Base-by-base conservation (phyloP, 1,139 yeast species). In the Taphrina populina region DNA sequence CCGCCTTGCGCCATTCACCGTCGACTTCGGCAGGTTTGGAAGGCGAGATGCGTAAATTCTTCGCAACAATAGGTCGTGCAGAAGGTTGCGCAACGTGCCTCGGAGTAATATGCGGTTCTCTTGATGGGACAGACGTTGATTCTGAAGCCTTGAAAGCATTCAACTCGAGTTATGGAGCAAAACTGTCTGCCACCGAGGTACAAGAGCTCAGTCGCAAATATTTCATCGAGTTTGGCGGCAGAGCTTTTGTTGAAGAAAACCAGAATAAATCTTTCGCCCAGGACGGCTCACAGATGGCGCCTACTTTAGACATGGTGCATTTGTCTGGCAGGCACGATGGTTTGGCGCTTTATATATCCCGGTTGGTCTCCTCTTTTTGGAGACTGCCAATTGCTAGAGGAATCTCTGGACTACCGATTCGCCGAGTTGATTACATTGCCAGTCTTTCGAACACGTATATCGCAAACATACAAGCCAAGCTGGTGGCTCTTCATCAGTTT, bases 281-380 rank as follows among this genome's bases (percentile, higher is more conserved):
- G 8, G 58, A 55, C 23, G 57, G 40, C 13, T 36, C 59, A 4
- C 44, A 35, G 29, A 35, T 29, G 8, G 33, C 44, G 15, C 56
- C 53, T 2, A 39, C 47, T 11, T 76, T 83, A 44, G 88, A 84
- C 62, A 83, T 84, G 65, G 95, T 92, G 7, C 80, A 87, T 32
- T 76, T 92, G 61, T 86, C 96, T 70, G 95, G 95, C 63, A 75
- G 96, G 62, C 88, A 90, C 65, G 92, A 88, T 68, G 97, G 96
- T 52, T 79, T 88, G n/a, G 83, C 94, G 17, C 76, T 88, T 41
- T 78, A 90, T 59, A 72, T 88, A 33, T 78, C 95, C 0, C 79
- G 98, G 64, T 70, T 88, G 19, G 79, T 92, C 63, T 77, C 94
- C 61, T 83, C 82, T 30, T 73, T 81, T 55, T 94, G 99, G 99